Evolutionary conservation across 2,329 filamentous ascomycete genomes (phyloP).

Genomic region (Talaromyces sp.): DNA sequence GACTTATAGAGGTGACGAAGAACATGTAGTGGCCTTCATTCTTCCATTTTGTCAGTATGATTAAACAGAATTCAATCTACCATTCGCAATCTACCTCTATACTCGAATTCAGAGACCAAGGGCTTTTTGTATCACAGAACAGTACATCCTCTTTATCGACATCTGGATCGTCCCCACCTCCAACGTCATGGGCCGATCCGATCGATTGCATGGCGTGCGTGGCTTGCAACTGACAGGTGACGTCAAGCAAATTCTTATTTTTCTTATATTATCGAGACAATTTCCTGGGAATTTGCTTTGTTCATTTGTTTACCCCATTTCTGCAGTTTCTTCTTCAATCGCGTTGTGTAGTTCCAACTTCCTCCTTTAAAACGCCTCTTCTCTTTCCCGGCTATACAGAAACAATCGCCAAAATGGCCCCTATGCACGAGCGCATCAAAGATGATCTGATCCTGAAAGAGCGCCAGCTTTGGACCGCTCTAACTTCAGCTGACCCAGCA

Average conservation of each 20-base stretch:
- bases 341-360: neutral
- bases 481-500: conserved; percentile 31
- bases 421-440: conserved; percentile 32
- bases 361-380: neutral
- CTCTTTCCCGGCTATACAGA: neutral
- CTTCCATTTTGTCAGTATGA: neutral
- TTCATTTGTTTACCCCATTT: neutral
- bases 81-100: neutral
- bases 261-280: too few species aligned
- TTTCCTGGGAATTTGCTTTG: neutral
- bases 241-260: neutral
- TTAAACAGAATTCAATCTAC: neutral
- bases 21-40: neutral
- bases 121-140: neutral
- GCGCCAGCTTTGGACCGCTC: conserved; percentile 31
- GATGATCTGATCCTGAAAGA: conserved; percentile 29
- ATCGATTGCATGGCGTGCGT: neutral
- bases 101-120: too few species aligned
- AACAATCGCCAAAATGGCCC: conserved; percentile 20
- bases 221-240: neutral
- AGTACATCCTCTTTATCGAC: too few species aligned
- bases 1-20: neutral
- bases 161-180: neutral
- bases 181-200: neutral
- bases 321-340: neutral